Conservation (phyloP, 768 basidiomycete species). For the Hemileccinum impolitum region DNA sequence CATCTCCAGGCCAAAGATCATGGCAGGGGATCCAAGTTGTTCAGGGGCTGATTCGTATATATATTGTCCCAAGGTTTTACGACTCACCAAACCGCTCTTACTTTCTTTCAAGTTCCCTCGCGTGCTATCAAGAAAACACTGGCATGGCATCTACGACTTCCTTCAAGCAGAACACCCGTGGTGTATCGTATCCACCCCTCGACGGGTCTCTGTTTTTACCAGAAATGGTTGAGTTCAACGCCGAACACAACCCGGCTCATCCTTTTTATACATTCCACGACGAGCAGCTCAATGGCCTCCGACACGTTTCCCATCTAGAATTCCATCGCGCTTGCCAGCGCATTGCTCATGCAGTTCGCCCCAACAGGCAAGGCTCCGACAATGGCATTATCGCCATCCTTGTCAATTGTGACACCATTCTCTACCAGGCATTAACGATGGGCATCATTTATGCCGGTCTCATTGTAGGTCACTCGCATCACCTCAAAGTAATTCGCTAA, state of each 20-base stretch:
- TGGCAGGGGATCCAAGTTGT: no score
- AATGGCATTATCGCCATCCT: constrained; percentile 37
- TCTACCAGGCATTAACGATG: constrained; percentile 40
- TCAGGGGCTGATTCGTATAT: not conserved
- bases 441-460: constrained; percentile 28
- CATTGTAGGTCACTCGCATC: not conserved
- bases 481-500: not conserved
- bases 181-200: constrained; percentile 21
- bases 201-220: constrained; percentile 32
- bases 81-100: not conserved
- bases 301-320: constrained; percentile 38
- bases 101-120: no score
- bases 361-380: constrained; percentile 29
- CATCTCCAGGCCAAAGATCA: no score
- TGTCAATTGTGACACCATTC: constrained; percentile 36
- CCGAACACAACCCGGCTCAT: constrained; percentile 31
- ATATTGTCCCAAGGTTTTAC: not conserved
- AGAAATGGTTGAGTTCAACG: constrained; percentile 24
- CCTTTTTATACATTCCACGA: constrained; percentile 33
- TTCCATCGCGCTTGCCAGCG: constrained; percentile 45
- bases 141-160: not conserved
- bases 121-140: not conserved
- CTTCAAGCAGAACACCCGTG: not conserved
- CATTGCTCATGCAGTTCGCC: constrained; percentile 38
- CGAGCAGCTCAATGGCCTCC: constrained; percentile 12